Conservation (phyloP, 192 early-diverging fungal species). For the Backusella mclennaniae region DNA sequence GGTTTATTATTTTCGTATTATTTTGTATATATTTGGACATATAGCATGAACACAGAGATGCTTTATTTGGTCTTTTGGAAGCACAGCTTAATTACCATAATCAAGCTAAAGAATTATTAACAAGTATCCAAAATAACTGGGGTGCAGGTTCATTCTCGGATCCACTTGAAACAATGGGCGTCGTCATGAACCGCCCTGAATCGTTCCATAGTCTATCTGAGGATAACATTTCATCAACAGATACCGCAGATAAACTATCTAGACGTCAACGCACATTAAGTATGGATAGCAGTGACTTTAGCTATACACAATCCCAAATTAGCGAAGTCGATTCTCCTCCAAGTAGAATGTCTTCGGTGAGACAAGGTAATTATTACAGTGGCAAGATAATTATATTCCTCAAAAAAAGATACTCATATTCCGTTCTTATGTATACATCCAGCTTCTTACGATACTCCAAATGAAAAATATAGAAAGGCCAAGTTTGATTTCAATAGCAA, state of each 20-base stretch:
- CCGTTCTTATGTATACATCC: not conserved
- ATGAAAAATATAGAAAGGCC: slow-evolving; percentile 64
- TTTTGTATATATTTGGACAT: slow-evolving; percentile 1
- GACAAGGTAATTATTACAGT: not conserved
- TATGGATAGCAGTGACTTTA: not conserved
- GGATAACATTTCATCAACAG: not conserved
- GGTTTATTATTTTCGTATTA: slow-evolving; percentile 5
- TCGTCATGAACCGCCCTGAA: not conserved
- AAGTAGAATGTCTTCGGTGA: not conserved
- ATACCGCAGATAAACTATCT: not conserved
- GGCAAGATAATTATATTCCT: not conserved
- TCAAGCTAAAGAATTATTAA: slow-evolving; percentile 16
- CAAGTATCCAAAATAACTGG: slow-evolving; percentile 9
- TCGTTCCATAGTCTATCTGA: not conserved
- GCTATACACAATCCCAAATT: not conserved
- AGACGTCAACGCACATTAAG: not conserved
- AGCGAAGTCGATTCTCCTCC: not conserved
- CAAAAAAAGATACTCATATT: not conserved
- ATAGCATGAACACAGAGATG: slow-evolving; percentile 35
- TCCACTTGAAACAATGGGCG: not conserved
- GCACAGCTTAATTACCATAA: slow-evolving; percentile 33
- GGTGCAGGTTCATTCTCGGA: not conserved
- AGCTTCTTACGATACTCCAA: not conserved
- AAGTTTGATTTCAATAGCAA: slow-evolving; percentile 83
- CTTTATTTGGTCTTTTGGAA: slow-evolving; percentile 30